Base-by-base conservation (phyloP, 2,329 filamentous ascomycete genomes). In the Zalaria obscura region DNA sequence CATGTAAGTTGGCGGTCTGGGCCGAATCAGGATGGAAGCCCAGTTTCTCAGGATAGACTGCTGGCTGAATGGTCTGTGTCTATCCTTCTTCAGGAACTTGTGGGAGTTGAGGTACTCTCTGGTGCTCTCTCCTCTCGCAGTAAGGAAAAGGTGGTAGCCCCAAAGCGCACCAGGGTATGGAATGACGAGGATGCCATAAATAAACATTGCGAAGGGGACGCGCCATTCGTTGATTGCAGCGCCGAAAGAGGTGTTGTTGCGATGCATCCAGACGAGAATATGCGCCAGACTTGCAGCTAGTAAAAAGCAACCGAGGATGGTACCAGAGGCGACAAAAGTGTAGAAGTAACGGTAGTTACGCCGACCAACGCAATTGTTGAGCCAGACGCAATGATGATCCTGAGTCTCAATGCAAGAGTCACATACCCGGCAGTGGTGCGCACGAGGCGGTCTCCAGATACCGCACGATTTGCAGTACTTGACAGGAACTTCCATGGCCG, bases 271-370 rank as follows among this genome's bases (percentile, higher is more conserved):
- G 25, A 83, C 66, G 35, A 89, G 65, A 31, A 95, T 69, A 56
- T 96, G 91, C 3, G 78, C 76, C n/a, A 95, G 67, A 46, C 78
- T 86, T 25, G 82, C 79, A 18, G 71, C 84, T 27, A 91, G 67
- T 36, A 96, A 71, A 53, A 83, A 89, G 10, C 87, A 56, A 0
- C 80, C 74, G 11, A 95, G 70, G 29, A 95, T 50, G 0, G 85
- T 86, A n/a, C 76, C 78, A 9, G 80, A 78, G 41, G 76, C 77
- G 49, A 98, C 79, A 61, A 95, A 98, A 7, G 83, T 75, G 59
- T 96, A 95, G 63, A 98, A 98, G 62, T 89, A 96, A 48, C 91
- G 85, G 65, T 98, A 98, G 65, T 98, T 98, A 53, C 91, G 84
- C 50, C 89, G 81, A 35, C 91, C 91, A 39, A 98, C 82, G 53